Evolutionary conservation across 75 land plant species (phyloP), one percentile per base, ranked within the genome.

Genomic region (Selaginella moellendorffii): DNA sequence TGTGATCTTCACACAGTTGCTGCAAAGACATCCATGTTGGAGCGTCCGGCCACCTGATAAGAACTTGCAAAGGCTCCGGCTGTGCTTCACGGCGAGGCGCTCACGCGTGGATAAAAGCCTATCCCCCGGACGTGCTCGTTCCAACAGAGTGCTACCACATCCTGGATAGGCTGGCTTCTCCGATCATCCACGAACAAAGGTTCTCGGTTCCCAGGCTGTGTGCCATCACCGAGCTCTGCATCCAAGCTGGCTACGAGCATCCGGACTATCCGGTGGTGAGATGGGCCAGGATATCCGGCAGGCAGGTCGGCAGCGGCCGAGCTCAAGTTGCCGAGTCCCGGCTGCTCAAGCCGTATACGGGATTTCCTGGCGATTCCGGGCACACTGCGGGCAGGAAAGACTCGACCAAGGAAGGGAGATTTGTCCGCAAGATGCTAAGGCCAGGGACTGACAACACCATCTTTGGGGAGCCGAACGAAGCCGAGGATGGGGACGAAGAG

Each of bases 11-110:
- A 42, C 30, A 67, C 85, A 95, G 99, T 64, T 72, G 62, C 59
- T 95, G 99, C 70, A 69, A 77, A 53, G 99, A 95, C 56, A 71
- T 84, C 17, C 87, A 90, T 71, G 84, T 95, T 18, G 99, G 88
- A 2, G 73, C 71, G n/a, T 71, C 66, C 26, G 99, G 99, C 27
- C 99, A 95, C 63, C 78, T 72, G 1, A 80, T 95, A 72, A 82
- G 66, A 58, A 69, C 88, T 53, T 95, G 99, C 72, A 63, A 54
- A 25, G 99, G 99, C 20, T 62, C 64, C 24, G 52, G 68, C 24
- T 27, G 75, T 54, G 56, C 64, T 0, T 26, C 61, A 22, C 71
- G 92, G 22, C 75, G 54, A 27, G 81, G 87, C 1, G 31, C 2
- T 1, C 79, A 77, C 64, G 71, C 29, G 0, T 77, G 79, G 79